These are phyloP conservation scores for Blastocystis sp. DNA, from an alignment of 352 stramenopile species.

Conservation along the genomic window DNA sequence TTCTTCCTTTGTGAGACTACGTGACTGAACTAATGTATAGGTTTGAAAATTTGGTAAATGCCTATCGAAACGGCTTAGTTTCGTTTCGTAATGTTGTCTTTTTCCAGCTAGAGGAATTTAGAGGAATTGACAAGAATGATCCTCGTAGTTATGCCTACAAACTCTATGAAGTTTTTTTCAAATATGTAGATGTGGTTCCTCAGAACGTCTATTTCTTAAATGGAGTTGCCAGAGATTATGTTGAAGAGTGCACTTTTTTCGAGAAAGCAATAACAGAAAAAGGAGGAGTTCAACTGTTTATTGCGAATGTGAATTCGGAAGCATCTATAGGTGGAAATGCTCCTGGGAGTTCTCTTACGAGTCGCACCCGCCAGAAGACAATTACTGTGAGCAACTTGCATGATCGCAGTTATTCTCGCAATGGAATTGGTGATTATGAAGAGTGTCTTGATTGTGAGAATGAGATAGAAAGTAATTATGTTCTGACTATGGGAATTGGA, in stretches of 20 bases:
- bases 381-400: background rate
- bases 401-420: background rate
- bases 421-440: background rate
- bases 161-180: conserved; percentile 25
- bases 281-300: conserved; percentile 11
- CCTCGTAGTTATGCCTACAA: background rate
- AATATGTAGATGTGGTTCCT: background rate
- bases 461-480: background rate
- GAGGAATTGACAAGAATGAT: conserved; percentile 2
- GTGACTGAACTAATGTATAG: background rate
- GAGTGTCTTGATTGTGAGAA: background rate
- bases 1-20: background rate
- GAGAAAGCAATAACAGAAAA: background rate
- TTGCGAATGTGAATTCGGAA: conserved; percentile 8
- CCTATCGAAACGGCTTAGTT: background rate
- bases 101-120: conserved; percentile 11
- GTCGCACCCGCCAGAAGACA: conserved; percentile 5
- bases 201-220: conserved; percentile 32
- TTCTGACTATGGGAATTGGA: conserved; percentile 20
- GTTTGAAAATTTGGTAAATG: background rate
- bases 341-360: background rate
- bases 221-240: background rate
- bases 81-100: background rate
- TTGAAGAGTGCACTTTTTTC: background rate
- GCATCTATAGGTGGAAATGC: background rate